Evolutionary conservation across 495 filamentous ascomycete species (phyloP).

Genomic region (Halenospora varia): DNA sequence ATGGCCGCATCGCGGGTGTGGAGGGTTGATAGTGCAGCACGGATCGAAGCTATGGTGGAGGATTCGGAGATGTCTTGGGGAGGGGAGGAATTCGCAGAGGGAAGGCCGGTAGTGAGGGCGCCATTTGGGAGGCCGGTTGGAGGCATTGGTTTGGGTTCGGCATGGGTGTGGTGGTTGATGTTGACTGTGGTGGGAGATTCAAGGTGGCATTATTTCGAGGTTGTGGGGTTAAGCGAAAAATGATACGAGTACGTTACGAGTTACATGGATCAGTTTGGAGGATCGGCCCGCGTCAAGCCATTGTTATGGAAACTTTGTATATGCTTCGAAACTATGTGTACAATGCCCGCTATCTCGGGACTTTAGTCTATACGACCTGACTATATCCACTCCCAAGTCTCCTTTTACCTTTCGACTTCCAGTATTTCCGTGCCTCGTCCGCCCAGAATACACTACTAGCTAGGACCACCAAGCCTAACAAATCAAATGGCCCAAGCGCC

Average conservation of each 20-base stretch:
- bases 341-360: background rate
- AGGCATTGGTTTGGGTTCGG: slow-evolving; percentile 26
- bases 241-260: background rate
- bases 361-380: slow-evolving; percentile 22
- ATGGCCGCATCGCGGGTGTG: slow-evolving; percentile 71
- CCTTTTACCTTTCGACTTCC: slow-evolving; percentile 20
- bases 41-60: slow-evolving; percentile 72
- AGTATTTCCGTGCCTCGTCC: slow-evolving; percentile 85
- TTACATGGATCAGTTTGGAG: background rate
- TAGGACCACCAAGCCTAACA: slow-evolving; percentile 64
- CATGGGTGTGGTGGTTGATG: slow-evolving; percentile 11
- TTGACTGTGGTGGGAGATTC: background rate
- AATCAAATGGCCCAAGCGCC: slow-evolving; percentile 66
- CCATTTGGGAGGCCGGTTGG: slow-evolving; percentile 26
- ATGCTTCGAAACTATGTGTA: slow-evolving; percentile 8
- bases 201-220: slow-evolving; percentile 4
- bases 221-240: slow-evolving; percentile 4
- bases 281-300: too few species aligned
- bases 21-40: slow-evolving; percentile 66
- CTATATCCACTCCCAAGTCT: slow-evolving; percentile 27
- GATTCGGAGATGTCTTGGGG: slow-evolving; percentile 58
- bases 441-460: slow-evolving; percentile 91
- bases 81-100: slow-evolving; percentile 10
- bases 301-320: background rate
- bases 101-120: background rate